Conservation (phyloP, 1,284 basidiomycete genomes). For the Rhizopogon parksii region DNA sequence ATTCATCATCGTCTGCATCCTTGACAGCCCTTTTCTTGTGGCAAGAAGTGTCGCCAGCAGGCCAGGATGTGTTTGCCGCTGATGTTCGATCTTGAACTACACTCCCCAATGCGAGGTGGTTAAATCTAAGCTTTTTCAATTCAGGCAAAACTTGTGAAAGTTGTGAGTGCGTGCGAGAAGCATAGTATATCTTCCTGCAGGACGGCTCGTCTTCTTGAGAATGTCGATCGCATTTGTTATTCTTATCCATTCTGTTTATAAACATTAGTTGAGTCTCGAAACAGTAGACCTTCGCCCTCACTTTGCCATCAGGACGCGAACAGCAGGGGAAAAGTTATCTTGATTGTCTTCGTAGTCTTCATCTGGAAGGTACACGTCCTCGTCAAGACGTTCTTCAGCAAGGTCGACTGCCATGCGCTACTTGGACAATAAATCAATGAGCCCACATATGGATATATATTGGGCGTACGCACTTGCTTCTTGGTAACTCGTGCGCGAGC, state of each 20-base stretch:
- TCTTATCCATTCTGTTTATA: conserved; percentile 13
- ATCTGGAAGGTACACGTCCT: conserved; percentile 61
- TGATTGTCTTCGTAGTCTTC: conserved; percentile 33
- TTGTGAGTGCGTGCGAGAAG: conserved; percentile 94
- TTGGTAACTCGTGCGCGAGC: conserved; percentile 54
- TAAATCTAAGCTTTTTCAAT: conserved; percentile 61
- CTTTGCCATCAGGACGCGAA: conserved; percentile 78
- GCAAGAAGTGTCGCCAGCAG: conserved; percentile 10
- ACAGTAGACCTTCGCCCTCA: conserved; percentile 29
- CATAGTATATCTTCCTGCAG: conserved; percentile 84
- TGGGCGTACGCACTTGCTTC: conserved; percentile 40
- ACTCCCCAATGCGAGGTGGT: conserved; percentile 17
- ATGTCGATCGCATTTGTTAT: conserved; percentile 7
- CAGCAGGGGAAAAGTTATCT: conserved; percentile 69
- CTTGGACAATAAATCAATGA: conserved; percentile 10
- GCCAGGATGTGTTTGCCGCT: background rate
- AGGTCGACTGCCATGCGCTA: conserved; percentile 18
- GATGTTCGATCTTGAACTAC: background rate
- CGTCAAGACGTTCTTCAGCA: conserved; percentile 29
- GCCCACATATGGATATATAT: background rate
- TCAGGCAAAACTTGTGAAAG: conserved; percentile 88
- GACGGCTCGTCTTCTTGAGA: conserved; percentile 41
- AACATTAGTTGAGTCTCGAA: background rate
- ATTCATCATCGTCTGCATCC: conserved; percentile 25
- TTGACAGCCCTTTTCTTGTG: conserved; percentile 19